Conservation (phyloP, 768 basidiomycete genomes). For the Mycena epipterygia region DNA sequence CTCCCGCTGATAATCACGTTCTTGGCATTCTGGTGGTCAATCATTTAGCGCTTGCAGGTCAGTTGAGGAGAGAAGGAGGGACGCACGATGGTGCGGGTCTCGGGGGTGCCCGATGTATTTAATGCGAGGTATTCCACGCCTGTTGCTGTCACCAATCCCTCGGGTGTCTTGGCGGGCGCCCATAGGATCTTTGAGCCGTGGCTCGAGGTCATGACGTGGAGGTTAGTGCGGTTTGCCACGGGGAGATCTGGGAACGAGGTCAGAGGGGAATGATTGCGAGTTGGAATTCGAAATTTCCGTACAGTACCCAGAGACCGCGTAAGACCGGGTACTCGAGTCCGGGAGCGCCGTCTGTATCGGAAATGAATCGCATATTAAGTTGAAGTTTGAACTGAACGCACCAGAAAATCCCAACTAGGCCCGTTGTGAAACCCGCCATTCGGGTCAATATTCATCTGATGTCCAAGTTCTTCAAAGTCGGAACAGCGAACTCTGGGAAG, state of each 20-base stretch:
- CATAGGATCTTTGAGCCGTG: constrained; percentile 28
- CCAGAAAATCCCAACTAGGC: constrained; percentile 25
- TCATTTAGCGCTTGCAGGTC: background rate
- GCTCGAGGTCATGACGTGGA: constrained; percentile 29
- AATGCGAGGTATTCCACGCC: constrained; percentile 30
- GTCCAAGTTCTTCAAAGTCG: constrained; percentile 15
- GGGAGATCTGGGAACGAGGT: constrained; percentile 1
- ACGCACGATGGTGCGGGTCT: constrained; percentile 15
- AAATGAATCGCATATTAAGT: background rate
- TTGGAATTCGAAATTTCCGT: background rate
- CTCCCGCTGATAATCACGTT: constrained; percentile 29
- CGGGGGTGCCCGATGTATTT: background rate
- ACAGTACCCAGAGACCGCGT: constrained; percentile 28
- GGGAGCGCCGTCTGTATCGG: constrained; percentile 14
- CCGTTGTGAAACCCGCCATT: constrained; percentile 28
- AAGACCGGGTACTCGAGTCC: constrained; percentile 24
- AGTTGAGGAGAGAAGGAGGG: background rate
- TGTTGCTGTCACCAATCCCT: constrained; percentile 13
- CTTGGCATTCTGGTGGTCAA: constrained; percentile 12
- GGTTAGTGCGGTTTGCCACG: constrained; percentile 26
- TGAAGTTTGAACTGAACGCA: background rate
- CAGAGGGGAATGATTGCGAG: no score
- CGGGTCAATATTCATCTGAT: constrained; percentile 19
- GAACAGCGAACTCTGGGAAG: constrained; percentile 19
- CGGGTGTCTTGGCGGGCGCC: background rate